A percentile compares a stretch with the other conserved stretches of the same genome.
These are phyloP conservation scores for Byssoonygena ceratinophila DNA, from an alignment of 2,329 filamentous ascomycete genomes.

Conservation along the genomic window DNA sequence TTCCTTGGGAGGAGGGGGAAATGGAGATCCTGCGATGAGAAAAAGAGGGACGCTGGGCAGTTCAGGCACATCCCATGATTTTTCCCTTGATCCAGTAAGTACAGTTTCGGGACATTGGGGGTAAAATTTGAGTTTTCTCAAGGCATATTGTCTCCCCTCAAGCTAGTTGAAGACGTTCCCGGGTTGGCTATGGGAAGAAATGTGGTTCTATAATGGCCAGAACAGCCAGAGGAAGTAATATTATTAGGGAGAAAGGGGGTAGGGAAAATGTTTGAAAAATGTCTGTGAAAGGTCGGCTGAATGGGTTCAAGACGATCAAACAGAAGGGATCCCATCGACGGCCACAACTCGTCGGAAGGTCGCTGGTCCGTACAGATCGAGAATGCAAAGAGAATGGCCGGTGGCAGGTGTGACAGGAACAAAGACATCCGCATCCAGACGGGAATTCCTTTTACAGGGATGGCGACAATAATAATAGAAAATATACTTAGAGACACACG, in stretches of 20 bases:
- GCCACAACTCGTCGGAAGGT: no score
- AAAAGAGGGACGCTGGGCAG: neutral
- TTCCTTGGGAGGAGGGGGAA: neutral
- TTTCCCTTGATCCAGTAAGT: no score
- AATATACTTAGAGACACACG: neutral
- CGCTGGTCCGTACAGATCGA: neutral
- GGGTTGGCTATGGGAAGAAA: no score
- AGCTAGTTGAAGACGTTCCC: no score
- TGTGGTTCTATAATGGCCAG: no score
- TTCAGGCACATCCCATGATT: no score
- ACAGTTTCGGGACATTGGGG: no score
- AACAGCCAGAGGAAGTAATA: no score
- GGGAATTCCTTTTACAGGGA: slow-evolving; percentile 10
- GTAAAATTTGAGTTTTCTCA: no score
- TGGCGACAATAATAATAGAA: slow-evolving; percentile 3
- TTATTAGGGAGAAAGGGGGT: neutral
- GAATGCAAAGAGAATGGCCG: neutral
- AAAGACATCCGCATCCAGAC: slow-evolving; percentile 9
- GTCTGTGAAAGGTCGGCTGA: neutral
- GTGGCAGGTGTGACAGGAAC: neutral
- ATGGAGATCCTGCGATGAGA: neutral
- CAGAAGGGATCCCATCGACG: neutral
- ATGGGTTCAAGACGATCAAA: neutral
- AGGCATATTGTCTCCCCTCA: no score
- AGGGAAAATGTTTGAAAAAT: neutral